Conservation (phyloP, 2,329 filamentous ascomycete species). For the Diaporthe amygdali region DNA sequence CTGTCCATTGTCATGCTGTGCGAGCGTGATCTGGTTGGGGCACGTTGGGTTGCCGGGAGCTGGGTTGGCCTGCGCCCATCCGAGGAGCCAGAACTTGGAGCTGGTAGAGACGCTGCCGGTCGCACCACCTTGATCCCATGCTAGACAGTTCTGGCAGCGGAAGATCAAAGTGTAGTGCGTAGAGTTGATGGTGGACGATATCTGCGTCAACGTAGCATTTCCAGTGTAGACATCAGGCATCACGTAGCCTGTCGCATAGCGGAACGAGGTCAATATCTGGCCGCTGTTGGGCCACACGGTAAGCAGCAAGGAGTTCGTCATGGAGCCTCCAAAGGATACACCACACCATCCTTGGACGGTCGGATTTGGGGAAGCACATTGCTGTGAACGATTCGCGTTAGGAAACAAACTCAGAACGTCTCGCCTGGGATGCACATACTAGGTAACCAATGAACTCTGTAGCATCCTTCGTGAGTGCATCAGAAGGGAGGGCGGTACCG, state of each 20-base stretch:
- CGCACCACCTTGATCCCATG: slow-evolving; percentile 51
- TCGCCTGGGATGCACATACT: slow-evolving; percentile 38
- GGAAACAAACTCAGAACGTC: background rate
- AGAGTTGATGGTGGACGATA: slow-evolving; percentile 58
- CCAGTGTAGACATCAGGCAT: slow-evolving; percentile 62
- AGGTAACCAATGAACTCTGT: slow-evolving; percentile 60
- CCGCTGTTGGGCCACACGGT: slow-evolving; percentile 55
- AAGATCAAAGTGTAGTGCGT: slow-evolving; percentile 64
- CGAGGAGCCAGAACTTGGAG: slow-evolving; percentile 42
- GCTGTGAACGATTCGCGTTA: slow-evolving; percentile 34
- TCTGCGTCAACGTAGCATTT: slow-evolving; percentile 60
- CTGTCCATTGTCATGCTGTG: slow-evolving; percentile 40
- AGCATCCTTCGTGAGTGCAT: slow-evolving; percentile 47
- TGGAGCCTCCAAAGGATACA: slow-evolving; percentile 54
- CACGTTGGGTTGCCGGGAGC: slow-evolving; percentile 41
- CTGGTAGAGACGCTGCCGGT: slow-evolving; percentile 42
- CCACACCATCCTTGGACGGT: slow-evolving; percentile 57
- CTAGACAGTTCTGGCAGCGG: slow-evolving; percentile 58
- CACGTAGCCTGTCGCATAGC: slow-evolving; percentile 58
- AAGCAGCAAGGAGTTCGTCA: slow-evolving; percentile 59
- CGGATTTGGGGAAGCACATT: slow-evolving; percentile 45
- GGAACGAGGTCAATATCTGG: slow-evolving; percentile 56
- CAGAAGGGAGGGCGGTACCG: slow-evolving; percentile 53
- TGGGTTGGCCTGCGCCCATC: slow-evolving; percentile 54
- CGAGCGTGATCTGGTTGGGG: slow-evolving; percentile 34